Conservation (phyloP, 257 asterid genomes). For the Solanum verrucosum region DNA sequence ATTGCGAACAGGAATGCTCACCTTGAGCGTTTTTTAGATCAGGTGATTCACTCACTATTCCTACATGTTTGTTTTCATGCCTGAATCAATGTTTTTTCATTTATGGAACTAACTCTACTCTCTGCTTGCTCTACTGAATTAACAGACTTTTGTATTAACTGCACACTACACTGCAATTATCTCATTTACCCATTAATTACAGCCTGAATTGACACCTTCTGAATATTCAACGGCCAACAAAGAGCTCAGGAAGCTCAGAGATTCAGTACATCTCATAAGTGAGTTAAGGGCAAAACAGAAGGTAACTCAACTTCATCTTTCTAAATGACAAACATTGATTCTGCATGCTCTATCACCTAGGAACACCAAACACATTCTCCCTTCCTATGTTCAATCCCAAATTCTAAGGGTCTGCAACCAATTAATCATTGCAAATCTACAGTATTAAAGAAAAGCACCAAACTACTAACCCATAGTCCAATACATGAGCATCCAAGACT, state of each 20-base stretch:
- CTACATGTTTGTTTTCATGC: neutral
- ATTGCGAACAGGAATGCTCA: conserved; percentile 51
- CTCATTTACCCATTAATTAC: conserved; percentile 25
- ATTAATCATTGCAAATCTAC: neutral
- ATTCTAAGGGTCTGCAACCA: neutral
- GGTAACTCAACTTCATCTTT: conserved; percentile 25
- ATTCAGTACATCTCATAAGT: conserved; percentile 42
- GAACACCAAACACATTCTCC: neutral
- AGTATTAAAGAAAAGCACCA: neutral
- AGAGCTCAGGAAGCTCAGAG: conserved; percentile 73
- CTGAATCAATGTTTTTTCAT: neutral
- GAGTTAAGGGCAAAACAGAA: conserved; percentile 61
- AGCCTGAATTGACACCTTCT: conserved; percentile 70
- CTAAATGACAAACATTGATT: neutral
- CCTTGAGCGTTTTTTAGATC: conserved; percentile 46
- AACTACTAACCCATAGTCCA: neutral
- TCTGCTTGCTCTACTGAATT: neutral
- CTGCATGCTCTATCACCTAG: neutral
- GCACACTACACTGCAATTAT: neutral
- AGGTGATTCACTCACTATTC: conserved; percentile 25
- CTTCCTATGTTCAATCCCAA: neutral
- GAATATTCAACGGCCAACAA: conserved; percentile 73
- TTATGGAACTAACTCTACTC: neutral
- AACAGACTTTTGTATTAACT: neutral
- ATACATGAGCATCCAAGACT: neutral